Base-by-base conservation (phyloP, 2,329 filamentous ascomycete genomes). In the Apiospora rasikravindrae region DNA sequence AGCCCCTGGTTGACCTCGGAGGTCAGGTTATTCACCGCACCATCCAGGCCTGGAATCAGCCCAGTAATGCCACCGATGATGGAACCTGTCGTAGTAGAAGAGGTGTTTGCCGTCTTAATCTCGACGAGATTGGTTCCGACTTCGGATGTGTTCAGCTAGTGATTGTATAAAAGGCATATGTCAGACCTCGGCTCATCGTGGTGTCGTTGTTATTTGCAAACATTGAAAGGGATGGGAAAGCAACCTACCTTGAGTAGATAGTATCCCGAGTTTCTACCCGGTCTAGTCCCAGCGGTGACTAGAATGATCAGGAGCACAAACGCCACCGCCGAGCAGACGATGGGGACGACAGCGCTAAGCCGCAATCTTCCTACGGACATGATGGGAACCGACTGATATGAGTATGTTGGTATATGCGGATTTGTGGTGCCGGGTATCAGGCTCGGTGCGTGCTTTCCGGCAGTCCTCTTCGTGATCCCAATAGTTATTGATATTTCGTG, bases 131-230 rank as follows among this genome's bases (percentile, higher is more conserved):
- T 26, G 24, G 61, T 44, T 22, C 70, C 70, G 44, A 47, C 47
- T 40, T 40, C n/a, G 70, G 70, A 68, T 22, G 70, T 68, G 22
- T 71, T 71, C 42, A 71, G 13, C 70, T 68, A 64, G 10, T 4
- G 19, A n/a, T 6, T 64, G 33, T 6, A 14, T 13, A n/a, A 8
- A 29, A 6, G 33, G 5, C 26, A 33, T 22, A 29, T 8, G 42
- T 64, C 51, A 66, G 69, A 33, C 26, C 10, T 24, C n/a, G 49
- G 10, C n/a, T 13, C 10, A 2, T 42, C 8, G 11, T 42, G 6
- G 8, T 42, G 10, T 70, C 13, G 29, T 61, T 37, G 53, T 37
- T 7, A 10, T 7, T 22, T 14, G 22, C 37, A 24, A 26, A 4
- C 22, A 26, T 33, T 40, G 14, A 5, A 19, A 40, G 22, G 22